A percentile compares a stretch with the other conserved stretches of the same genome.
Evolutionary conservation across 1,284 basidiomycete species (phyloP).

Genomic region (Puccinia coronata): DNA sequence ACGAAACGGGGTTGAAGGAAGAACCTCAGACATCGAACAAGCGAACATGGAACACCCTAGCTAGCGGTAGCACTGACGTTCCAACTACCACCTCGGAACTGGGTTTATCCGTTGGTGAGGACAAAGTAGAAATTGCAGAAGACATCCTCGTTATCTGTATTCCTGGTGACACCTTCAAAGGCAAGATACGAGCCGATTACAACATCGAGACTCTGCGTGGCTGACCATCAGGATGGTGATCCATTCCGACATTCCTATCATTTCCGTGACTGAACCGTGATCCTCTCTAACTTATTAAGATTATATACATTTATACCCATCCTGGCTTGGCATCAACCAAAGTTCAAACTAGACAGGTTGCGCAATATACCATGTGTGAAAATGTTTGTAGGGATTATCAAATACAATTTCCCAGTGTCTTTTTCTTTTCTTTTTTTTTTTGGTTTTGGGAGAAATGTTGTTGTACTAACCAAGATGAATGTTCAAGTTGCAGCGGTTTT

Average conservation of each 20-base stretch:
- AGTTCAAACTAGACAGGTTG: background rate
- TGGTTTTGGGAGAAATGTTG: background rate
- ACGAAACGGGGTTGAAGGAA: background rate
- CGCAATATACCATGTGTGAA: background rate
- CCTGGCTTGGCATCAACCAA: no score
- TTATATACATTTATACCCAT: background rate
- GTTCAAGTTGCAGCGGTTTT: background rate
- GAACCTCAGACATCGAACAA: background rate
- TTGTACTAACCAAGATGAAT: background rate
- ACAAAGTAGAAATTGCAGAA: background rate
- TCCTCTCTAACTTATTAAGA: background rate
- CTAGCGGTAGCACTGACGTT: slow-evolving; percentile 10
- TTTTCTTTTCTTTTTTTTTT: background rate
- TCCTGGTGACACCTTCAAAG: background rate
- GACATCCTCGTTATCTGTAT: slow-evolving; percentile 17
- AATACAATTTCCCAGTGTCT: background rate
- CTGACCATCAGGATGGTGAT: background rate
- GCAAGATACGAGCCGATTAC: background rate
- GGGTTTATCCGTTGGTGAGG: background rate
- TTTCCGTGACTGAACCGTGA: background rate
- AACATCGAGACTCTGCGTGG: slow-evolving; percentile 5
- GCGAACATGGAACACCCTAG: slow-evolving; percentile 13
- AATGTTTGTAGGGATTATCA: background rate
- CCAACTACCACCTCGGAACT: background rate
- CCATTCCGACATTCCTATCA: background rate